Percentiles rank a stretch among this genome's conserved stretches.
Evolutionary conservation across 371 early-diverging fungal species (phyloP).

Genomic region (Massospora cicadina): DNA sequence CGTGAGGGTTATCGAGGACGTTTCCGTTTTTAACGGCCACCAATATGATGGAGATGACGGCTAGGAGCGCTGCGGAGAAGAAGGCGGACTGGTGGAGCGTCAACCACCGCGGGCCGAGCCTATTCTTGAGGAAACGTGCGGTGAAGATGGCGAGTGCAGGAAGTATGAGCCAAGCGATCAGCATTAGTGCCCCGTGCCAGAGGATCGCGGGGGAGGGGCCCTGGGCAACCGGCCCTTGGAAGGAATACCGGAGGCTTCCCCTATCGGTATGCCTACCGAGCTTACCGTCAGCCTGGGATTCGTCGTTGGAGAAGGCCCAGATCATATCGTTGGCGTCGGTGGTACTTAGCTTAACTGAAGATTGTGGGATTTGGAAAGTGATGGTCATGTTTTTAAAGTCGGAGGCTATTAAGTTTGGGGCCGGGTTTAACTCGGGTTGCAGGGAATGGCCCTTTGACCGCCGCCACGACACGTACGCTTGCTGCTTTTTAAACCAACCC

Average conservation of each 20-base stretch:
- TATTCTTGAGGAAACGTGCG: neutral
- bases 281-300: neutral
- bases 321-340: neutral
- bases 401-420: neutral
- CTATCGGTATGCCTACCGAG: neutral
- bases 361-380: neutral
- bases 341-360: neutral
- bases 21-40: constrained; percentile 1
- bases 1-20: neutral
- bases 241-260: neutral
- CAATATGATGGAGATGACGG: neutral
- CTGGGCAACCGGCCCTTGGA: neutral
- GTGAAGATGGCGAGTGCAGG: constrained; percentile 9
- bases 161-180: constrained; percentile 8
- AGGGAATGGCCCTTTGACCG: neutral
- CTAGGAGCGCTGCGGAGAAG: neutral
- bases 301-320: neutral
- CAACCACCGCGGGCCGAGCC: constrained; percentile 9
- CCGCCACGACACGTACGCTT: neutral
- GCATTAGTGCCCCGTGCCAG: constrained; percentile 5
- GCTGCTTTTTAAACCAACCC: neutral
- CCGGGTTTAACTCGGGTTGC: neutral
- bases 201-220: neutral
- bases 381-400: neutral
- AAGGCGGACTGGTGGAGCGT: neutral